Evolutionary conservation across 345 rosid species (phyloP), one percentile per base, ranked within the genome.

Genomic region (Syzygium jambos): DNA sequence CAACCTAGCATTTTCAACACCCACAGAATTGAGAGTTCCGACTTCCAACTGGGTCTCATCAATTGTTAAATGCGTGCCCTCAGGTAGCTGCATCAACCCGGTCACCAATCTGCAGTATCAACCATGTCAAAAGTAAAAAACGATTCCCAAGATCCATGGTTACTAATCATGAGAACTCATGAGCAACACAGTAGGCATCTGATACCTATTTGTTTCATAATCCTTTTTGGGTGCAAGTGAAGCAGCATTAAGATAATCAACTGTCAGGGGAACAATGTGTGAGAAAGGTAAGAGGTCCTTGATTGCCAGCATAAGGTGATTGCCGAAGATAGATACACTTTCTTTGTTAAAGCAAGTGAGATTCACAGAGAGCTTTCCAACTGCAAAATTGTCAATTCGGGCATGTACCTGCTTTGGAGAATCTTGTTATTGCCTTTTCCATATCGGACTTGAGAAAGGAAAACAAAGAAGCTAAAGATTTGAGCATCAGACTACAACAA

Each of bases 331-430:
- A 23, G 98, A 94, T 85, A 91, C 90, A 59, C 92, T 94, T 88
- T 97, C 98, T 90, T 92, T 95, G 90, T 86, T 94, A 78, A 95
- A 93, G 89, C 93, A 88, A 27, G 92, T 94, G 56, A 97, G 94
- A 87, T 96, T 97, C 49, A 95, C 90, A 12, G 99, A 94, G 90
- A 97, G 95, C 92, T 97, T 97, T 91, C 99, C 98, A 5, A 98
- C 95, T n/a, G 98, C 98, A 90, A 93, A 91, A 85, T 91, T 90
- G 86, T 95, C 98, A n/a, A 91, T 93, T 89, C 99, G 93, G 85
- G 96, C 91, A 91, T 95, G 95, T 85, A 97, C 97, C 99, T 97
- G 90, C 78, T 83, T 56, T 38, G 77, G 86, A 82, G 84, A 53
- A 56, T 68, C 29, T 80, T 43, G 29, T 49, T 55, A n/a, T 22